Percentiles rank a stretch among this genome's conserved stretches.
These are phyloP conservation scores for Penicillium paradoxum DNA, from an alignment of 495 filamentous ascomycete genomes.

Conservation along the genomic window DNA sequence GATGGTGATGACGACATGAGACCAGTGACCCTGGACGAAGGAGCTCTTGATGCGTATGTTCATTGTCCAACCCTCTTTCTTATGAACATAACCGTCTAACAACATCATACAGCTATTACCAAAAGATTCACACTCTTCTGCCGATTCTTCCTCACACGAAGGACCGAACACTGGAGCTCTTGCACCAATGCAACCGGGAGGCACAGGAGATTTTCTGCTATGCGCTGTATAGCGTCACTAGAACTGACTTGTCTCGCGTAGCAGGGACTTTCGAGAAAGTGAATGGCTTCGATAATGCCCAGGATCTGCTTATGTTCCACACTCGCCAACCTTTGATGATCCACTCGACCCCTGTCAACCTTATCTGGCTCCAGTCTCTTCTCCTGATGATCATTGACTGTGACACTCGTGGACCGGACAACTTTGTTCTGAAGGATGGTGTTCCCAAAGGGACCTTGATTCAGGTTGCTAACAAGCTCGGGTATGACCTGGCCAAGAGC, in stretches of 20 bases:
- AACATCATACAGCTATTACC: conserved; percentile 54
- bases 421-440: conserved; percentile 40
- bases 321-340: conserved; percentile 44
- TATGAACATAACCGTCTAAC: conserved; percentile 13
- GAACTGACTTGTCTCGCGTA: conserved; percentile 37
- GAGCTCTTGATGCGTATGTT: conserved; percentile 40
- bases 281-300: conserved; percentile 38
- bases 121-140: conserved; percentile 65
- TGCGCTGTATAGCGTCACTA: conserved; percentile 53
- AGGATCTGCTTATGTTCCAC: conserved; percentile 49
- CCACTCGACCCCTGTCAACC: conserved; percentile 33
- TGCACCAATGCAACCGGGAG: conserved; percentile 54
- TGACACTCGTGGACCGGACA: conserved; percentile 43
- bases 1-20: conserved; percentile 39
- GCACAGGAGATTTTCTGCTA: conserved; percentile 69
- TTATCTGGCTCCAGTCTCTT: conserved; percentile 41
- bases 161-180: conserved; percentile 52
- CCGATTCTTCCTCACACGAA: conserved; percentile 69
- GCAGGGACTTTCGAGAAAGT: conserved; percentile 36
- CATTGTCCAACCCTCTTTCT: neutral
- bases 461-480: conserved; percentile 38
- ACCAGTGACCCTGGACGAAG: conserved; percentile 41
- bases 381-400: conserved; percentile 45
- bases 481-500: conserved; percentile 38
- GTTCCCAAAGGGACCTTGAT: conserved; percentile 40